phyloP scores from a whole-genome alignment of 2,329 filamentous ascomycete species.

The Botryotinia narcissicola region DNA sequence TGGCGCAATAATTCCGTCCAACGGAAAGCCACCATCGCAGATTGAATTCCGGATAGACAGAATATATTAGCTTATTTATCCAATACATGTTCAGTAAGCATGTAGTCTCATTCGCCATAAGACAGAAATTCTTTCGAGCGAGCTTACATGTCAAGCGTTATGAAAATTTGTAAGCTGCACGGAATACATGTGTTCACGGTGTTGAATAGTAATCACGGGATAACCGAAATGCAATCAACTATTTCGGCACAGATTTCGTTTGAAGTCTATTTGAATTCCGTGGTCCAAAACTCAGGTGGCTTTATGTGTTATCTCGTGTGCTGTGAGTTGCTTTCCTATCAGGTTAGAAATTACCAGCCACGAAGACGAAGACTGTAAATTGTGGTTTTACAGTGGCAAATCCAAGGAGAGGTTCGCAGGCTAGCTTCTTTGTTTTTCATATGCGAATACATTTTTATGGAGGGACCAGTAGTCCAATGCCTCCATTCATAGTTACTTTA shows the following conservation, averaged over 20 bases:
- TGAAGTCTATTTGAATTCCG: neutral
- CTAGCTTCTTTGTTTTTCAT: neutral
- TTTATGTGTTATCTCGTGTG: neutral
- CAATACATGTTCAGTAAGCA: neutral
- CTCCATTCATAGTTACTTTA: too few species aligned
- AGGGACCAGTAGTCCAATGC: neutral
- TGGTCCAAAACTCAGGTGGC: accelerated
- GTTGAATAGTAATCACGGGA: neutral
- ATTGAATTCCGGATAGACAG: neutral
- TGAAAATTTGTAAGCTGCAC: neutral
- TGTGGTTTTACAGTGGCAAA: neutral
- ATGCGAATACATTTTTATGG: neutral
- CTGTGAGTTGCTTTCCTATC: accelerated
- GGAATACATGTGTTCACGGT: too few species aligned
- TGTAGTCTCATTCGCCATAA: neutral
- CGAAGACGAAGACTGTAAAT: neutral
- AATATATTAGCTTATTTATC: neutral
- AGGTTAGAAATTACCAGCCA: accelerated
- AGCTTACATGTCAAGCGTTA: neutral
- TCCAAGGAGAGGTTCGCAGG: neutral
- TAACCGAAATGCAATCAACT: neutral
- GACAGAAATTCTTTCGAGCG: neutral
- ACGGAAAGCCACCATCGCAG: too few species aligned
- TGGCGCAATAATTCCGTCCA: neutral
- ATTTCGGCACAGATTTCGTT: neutral